Evolutionary conservation across 1,139 yeast genomes (phyloP).

Genomic region (Suhomyces wounanorum): DNA sequence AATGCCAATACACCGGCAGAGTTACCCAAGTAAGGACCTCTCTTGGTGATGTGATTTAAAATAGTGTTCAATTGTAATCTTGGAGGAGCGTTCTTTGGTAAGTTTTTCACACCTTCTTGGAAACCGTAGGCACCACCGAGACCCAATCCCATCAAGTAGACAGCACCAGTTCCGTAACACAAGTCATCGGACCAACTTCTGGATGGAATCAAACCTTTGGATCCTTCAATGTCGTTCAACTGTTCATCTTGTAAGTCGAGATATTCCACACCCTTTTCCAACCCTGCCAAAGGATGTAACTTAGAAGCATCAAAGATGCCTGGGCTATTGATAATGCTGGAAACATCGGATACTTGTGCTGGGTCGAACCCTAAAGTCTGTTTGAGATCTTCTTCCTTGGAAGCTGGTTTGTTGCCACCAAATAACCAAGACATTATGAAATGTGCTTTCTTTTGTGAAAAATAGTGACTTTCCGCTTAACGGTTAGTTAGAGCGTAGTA

Average conservation of each 20-base stretch:
- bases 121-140: conserved; percentile 88
- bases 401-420: conserved; percentile 43
- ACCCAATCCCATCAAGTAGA: conserved; percentile 73
- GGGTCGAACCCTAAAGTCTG: conserved; percentile 68
- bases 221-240: conserved; percentile 73
- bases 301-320: conserved; percentile 68
- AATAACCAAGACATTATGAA: conserved; percentile 67
- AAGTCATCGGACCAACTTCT: conserved; percentile 97
- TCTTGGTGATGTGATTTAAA: conserved; percentile 86
- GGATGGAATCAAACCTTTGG: conserved; percentile 88
- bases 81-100: conserved; percentile 72
- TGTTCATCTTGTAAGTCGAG: conserved; percentile 82
- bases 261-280: conserved; percentile 86
- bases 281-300: conserved; percentile 93
- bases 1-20: conserved; percentile 92
- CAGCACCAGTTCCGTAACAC: conserved; percentile 97
- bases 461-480: not conserved
- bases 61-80: conserved; percentile 85
- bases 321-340: conserved; percentile 59
- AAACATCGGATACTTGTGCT: conserved; percentile 62
- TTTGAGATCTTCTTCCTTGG: conserved; percentile 32
- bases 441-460: conserved; percentile 4
- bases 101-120: conserved; percentile 76
- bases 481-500: not conserved
- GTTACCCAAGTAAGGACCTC: conserved; percentile 96